Evolutionary conservation across 208 protist genomes (phyloP).

Genomic region (Acanthamoeba lenticulata): DNA sequence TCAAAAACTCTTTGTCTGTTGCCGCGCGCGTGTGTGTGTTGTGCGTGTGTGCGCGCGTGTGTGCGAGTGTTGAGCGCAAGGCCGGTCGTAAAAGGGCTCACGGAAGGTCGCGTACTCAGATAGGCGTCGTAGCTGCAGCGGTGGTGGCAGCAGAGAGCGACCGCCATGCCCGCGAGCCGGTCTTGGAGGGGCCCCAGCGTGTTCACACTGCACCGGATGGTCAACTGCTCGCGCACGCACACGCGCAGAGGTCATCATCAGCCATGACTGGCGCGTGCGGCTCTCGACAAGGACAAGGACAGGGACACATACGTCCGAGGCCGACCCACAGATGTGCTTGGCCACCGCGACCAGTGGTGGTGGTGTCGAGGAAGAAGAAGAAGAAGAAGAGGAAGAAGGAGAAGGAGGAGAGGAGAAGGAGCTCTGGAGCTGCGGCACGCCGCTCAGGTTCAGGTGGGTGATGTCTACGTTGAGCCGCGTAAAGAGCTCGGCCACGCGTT

Average conservation of each 20-base stretch:
- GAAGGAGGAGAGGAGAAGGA: too few species aligned
- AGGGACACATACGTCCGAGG: neutral
- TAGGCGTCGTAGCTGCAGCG: neutral
- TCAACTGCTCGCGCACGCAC: neutral
- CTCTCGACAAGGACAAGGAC: too few species aligned
- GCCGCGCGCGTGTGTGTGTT: too few species aligned
- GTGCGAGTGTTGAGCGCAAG: too few species aligned
- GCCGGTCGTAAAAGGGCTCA: too few species aligned
- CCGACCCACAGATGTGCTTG: slow-evolving; percentile 4
- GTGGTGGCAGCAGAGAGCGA: slow-evolving; percentile 25
- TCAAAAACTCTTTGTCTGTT: slow-evolving; percentile 7
- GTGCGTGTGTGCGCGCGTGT: too few species aligned
- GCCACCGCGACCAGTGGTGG: neutral
- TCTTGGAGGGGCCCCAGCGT: neutral
- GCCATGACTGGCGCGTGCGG: too few species aligned
- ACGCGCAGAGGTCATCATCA: too few species aligned
- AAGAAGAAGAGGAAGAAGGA: too few species aligned
- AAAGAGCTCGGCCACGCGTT: neutral
- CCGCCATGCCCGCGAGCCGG: neutral
- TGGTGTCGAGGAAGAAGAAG: too few species aligned
- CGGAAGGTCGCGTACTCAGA: neutral
- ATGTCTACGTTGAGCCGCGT: slow-evolving; percentile 4
- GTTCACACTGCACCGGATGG: neutral
- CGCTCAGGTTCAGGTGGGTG: neutral
- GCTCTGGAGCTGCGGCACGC: neutral